These are phyloP conservation scores for Daedalea quercina DNA, from an alignment of 768 basidiomycete genomes.

Conservation along the genomic window DNA sequence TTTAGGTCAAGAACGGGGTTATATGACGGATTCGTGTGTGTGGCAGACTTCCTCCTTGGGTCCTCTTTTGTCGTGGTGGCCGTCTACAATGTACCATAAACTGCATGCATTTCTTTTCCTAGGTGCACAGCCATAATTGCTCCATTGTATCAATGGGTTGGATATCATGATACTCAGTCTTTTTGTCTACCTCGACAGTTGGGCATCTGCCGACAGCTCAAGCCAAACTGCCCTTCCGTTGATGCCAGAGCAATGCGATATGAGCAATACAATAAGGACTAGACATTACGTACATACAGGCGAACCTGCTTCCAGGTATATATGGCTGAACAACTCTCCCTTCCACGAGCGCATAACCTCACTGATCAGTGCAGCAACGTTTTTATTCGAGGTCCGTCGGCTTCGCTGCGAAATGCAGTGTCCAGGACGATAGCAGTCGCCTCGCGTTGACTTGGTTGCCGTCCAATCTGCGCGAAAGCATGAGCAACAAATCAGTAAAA, in stretches of 20 bases:
- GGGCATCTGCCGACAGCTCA: no score
- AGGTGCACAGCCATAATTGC: no score
- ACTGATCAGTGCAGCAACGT: background rate
- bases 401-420: slow-evolving; percentile 86
- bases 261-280: background rate
- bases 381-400: slow-evolving; percentile 5
- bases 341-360: background rate
- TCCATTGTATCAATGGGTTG: no score
- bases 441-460: slow-evolving; percentile 82
- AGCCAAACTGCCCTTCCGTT: no score
- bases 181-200: no score
- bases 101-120: background rate
- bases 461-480: slow-evolving; percentile 49
- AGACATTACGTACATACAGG: background rate
- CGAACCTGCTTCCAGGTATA: background rate
- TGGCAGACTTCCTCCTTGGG: background rate
- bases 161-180: background rate
- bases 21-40: background rate
- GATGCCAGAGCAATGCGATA: no score
- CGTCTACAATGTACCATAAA: background rate
- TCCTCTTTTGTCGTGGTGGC: background rate
- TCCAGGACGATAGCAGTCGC: slow-evolving; percentile 85
- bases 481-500: slow-evolving; percentile 7
- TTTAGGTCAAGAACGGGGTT: background rate
- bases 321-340: background rate